Conservation (phyloP, 2,329 filamentous ascomycete genomes). For the Fusarium torulosum region DNA sequence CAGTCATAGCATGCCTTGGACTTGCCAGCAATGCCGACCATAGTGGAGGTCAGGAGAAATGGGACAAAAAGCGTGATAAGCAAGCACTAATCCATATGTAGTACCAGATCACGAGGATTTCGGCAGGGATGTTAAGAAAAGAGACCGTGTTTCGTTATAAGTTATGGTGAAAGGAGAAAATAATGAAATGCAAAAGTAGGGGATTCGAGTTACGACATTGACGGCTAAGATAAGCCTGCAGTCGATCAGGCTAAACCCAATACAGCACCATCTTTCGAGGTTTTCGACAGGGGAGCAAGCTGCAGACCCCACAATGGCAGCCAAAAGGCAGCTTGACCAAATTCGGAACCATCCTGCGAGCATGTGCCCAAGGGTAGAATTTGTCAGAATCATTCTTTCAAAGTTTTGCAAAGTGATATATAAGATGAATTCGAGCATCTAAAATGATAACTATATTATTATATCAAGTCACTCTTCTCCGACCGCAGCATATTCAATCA, state of each 20-base stretch:
- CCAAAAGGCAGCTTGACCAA: neutral
- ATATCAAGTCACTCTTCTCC: rapidly evolving
- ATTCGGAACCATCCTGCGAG: slow-evolving; percentile 23
- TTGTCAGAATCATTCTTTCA: slow-evolving; percentile 3
- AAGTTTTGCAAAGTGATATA: neutral
- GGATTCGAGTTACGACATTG: neutral
- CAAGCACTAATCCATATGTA: neutral
- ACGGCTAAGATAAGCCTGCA: neutral
- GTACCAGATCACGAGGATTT: neutral
- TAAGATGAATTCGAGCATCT: neutral
- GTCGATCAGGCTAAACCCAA: neutral
- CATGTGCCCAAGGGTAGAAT: slow-evolving; percentile 1
- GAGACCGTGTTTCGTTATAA: neutral
- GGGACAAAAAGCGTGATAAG: rapidly evolving
- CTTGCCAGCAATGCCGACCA: slow-evolving; percentile 18
- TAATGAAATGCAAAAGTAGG: neutral
- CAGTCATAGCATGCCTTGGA: slow-evolving; percentile 22
- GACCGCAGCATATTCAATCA: rapidly evolving
- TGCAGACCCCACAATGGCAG: rapidly evolving
- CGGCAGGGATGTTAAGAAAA: neutral
- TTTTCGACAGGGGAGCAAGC: neutral
- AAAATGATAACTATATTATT: rapidly evolving
- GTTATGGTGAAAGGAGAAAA: neutral
- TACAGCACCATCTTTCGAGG: slow-evolving; percentile 4
- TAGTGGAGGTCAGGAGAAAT: neutral